Conservation (phyloP, 257 asterid genomes). For the Rauvolfia tetraphylla region DNA sequence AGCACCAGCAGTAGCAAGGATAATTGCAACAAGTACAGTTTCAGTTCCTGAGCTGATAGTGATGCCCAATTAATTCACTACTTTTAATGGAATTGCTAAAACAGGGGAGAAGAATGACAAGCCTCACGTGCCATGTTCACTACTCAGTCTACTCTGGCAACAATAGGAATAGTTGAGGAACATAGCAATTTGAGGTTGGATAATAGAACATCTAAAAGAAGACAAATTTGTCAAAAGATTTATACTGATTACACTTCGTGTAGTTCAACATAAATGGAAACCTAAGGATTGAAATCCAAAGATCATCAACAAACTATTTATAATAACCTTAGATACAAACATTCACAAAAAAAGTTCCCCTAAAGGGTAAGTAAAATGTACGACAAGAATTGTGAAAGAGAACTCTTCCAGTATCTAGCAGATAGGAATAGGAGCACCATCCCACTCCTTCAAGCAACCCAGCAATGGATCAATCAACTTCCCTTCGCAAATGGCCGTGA, state of each 20-base stretch:
- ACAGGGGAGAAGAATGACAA: no score
- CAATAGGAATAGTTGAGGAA: no score
- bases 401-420: slow-evolving; percentile 19
- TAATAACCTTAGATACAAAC: not conserved
- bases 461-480: slow-evolving; percentile 30
- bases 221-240: no score
- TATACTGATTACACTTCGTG: not conserved
- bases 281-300: not conserved
- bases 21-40: no score
- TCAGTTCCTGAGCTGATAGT: no score
- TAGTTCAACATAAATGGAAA: not conserved
- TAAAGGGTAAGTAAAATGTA: not conserved
- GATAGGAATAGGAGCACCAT: slow-evolving; percentile 27
- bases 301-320: not conserved
- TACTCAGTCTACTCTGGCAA: no score
- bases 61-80: no score
- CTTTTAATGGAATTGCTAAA: no score
- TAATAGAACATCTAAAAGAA: no score
- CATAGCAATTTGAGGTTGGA: no score
- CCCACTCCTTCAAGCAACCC: slow-evolving; percentile 31
- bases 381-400: not conserved
- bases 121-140: no score
- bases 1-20: no score
- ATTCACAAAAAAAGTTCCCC: not conserved
- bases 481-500: slow-evolving; percentile 26